Percentiles rank a stretch among this genome's conserved stretches.
Evolutionary conservation across 1,139 yeast species (phyloP).

Genomic region (Protomyces lactucae-debilis): DNA sequence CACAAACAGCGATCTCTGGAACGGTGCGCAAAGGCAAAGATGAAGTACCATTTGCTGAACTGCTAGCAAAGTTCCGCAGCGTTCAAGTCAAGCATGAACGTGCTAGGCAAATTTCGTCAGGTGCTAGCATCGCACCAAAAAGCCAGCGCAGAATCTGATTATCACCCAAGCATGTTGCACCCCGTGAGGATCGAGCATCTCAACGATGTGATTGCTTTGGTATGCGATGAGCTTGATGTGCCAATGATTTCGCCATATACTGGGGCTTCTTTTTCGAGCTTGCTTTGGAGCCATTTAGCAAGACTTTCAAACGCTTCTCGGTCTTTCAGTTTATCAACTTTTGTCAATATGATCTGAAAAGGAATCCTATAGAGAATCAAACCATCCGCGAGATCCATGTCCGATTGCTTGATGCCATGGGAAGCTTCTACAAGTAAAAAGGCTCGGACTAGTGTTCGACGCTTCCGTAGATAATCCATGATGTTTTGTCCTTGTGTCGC

Average conservation of each 20-base stretch:
- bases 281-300: background rate
- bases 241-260: background rate
- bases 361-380: slow-evolving; percentile 9
- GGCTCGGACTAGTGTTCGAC: slow-evolving; percentile 7
- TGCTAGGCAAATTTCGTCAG: slow-evolving; percentile 1
- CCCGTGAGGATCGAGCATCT: background rate
- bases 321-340: slow-evolving; percentile 6
- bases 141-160: background rate
- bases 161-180: background rate
- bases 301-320: background rate
- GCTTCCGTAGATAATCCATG: slow-evolving; percentile 1
- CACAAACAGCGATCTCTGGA: slow-evolving; percentile 32
- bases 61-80: slow-evolving; percentile 57
- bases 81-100: slow-evolving; percentile 56
- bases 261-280: background rate
- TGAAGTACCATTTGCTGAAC: slow-evolving; percentile 48
- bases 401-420: slow-evolving; percentile 16
- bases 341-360: slow-evolving; percentile 20
- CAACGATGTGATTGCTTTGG: background rate
- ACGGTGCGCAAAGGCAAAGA: slow-evolving; percentile 26
- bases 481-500: slow-evolving; percentile 7
- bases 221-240: background rate
- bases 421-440: slow-evolving; percentile 18
- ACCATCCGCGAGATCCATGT: slow-evolving; percentile 3
- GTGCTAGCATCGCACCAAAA: background rate